These are phyloP conservation scores for Amylocystis lapponica DNA, from an alignment of 768 basidiomycete genomes.

Conservation along the genomic window DNA sequence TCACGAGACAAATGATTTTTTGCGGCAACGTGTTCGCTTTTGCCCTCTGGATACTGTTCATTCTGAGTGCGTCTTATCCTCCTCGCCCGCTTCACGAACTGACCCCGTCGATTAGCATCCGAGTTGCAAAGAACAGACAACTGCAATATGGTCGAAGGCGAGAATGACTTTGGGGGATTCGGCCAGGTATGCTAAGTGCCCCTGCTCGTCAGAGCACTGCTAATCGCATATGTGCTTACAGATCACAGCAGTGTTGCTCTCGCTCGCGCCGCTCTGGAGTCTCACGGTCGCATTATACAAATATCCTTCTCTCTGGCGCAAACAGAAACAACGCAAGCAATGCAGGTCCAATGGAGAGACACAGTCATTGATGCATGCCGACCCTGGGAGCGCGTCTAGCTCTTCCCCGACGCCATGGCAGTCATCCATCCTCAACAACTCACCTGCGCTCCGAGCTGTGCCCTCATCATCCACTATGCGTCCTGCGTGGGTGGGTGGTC, in stretches of 20 bases:
- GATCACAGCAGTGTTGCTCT: constrained; percentile 21
- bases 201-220: too few relatives aligned
- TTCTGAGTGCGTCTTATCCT: constrained; percentile 13
- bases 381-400: too few relatives aligned
- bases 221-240: too few relatives aligned
- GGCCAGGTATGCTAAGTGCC: constrained; percentile 14
- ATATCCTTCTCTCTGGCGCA: constrained; percentile 5
- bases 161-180: constrained; percentile 19
- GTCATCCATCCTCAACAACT: too few relatives aligned
- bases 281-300: constrained; percentile 18
- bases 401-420: too few relatives aligned
- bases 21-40: constrained; percentile 11
- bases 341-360: too few relatives aligned
- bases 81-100: not conserved
- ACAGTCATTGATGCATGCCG: too few relatives aligned
- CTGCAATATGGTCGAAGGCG: constrained; percentile 17
- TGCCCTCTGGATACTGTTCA: constrained; percentile 15
- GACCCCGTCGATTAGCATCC: constrained; percentile 7
- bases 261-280: constrained; percentile 19
- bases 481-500: too few relatives aligned
- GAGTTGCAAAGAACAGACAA: constrained; percentile 17
- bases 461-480: too few relatives aligned
- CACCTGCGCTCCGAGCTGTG: too few relatives aligned
- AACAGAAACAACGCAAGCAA: too few relatives aligned
- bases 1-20: constrained; percentile 5